Evolutionary conservation across 176 grass and related monocot species (phyloP), one percentile per base, ranked within the genome.

Genomic region (Alopecurus myosuroides): DNA sequence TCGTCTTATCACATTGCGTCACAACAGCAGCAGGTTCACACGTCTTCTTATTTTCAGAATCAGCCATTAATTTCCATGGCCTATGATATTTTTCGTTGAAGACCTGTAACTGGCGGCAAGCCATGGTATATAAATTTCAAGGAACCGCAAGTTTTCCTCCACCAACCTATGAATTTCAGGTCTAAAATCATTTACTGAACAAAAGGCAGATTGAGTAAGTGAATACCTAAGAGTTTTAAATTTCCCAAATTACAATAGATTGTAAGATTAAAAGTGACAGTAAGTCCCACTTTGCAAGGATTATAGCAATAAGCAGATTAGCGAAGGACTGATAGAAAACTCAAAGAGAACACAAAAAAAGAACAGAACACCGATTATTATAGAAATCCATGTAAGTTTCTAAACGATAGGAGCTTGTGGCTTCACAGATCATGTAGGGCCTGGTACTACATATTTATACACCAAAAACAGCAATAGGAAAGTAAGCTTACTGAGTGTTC

Each of bases 141-240:
- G n/a, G n/a, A 92, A 92, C 76, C 86, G 79, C 76, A 94, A 62
- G 79, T 84, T 97, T 70, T 97, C 88, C 28, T 92, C 87, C 17
- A 92, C 48, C 62, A 90, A 49, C 14, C 71, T 17, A 79, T 94
- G 85, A 34, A 97, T 97, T 31, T 92, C 80, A 61, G 44, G 74
- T 85, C 77, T 85, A 29, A 94, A 76, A 86, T 90, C 23, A 67
- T 87, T 82, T 92, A n/a, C 2, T n/a, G 20, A 55, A n/a, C 66
- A 22, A 86, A 33, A 4, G 28, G 79, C 29, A 55, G 6, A 55
- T 55, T 7, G 9, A 52, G 8, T 52, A 52, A 55, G 9, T n/a
- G 6, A 55, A 23, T 10, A 55, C 52, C 52, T n/a, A 55, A 9
- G 19, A 22, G 51, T 9, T 53, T 22, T 9, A 9, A n/a, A 19